Evolutionary conservation across 225 moss, liverwort and hornwort genomes (phyloP), one percentile per base, ranked within the genome.

Genomic region (Physcomitrellopsis africana): DNA sequence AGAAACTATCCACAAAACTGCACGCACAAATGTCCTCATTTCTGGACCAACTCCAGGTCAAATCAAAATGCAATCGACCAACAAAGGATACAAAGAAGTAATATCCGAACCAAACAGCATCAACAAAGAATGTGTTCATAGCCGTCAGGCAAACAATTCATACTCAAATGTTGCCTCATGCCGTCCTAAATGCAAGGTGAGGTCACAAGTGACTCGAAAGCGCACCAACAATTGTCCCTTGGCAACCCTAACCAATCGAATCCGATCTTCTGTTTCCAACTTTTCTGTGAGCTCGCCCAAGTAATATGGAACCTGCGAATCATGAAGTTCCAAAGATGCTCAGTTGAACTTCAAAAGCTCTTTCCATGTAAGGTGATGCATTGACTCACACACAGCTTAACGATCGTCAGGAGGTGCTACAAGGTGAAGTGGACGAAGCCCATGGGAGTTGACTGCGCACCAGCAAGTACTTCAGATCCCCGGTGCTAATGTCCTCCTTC

Each of bases 401-500:
- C 65, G 46, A 6, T 53, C 37, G 18, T 53, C 24, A 29, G 4
- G 52, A 27, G 45, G 53, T 4, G 51, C 51, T 13, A 58, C 62
- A 73, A 67, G 57, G 70, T 29, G 53, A 27, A 46, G 11, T 19
- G 26, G 3, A 73, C 55, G 11, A 19, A 68, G 29, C 72, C 52
- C 46, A 1, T 72, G 19, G 1, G 32, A 61, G 10, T 45, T 60
- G 37, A 22, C 13, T 53, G 44, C 48, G 45, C 75, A 92, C 95
- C 80, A 99, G 76, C 67, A 99, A 85, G 68, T 91, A 99, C 73
- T 99, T 99, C 81, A 99, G 82, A 86, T 99, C 90, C 23, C 82
- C 81, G 9, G 95, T 99, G 80, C 90, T 89, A 51, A 99, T 89
- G 49, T 99, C 99, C 80, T 99, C 99, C 74, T 93, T 99, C 54